Percentiles rank a stretch among this genome's conserved stretches.
These are phyloP conservation scores for Rhodamnia rubescens DNA, from an alignment of 345 rosid species.

Conservation along the genomic window DNA sequence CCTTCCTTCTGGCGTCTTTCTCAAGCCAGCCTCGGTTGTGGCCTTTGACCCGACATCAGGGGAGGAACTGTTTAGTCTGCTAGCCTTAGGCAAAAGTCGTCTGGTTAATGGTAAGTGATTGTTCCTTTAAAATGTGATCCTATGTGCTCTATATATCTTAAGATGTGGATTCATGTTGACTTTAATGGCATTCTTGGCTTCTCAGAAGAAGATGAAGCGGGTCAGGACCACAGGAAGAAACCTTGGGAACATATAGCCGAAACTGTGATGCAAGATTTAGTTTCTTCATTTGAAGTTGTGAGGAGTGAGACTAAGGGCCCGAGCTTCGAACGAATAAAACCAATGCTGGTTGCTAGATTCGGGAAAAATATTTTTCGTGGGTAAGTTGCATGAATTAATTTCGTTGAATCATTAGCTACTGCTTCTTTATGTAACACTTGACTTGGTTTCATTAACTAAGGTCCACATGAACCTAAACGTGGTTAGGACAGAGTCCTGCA, in stretches of 20 bases:
- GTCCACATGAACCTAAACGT: not conserved
- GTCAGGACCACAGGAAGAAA: slow-evolving; percentile 1
- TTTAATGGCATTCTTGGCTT: not conserved
- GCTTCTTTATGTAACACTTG: not conserved
- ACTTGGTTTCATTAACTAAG: not conserved
- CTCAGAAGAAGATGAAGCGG: slow-evolving; percentile 1
- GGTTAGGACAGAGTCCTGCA: not conserved
- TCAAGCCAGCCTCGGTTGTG: slow-evolving; percentile 2
- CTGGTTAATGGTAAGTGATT: slow-evolving; percentile 13
- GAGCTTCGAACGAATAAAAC: slow-evolving; percentile 13
- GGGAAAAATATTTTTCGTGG: slow-evolving; percentile 35
- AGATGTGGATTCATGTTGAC: not conserved
- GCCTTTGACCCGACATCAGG: not conserved
- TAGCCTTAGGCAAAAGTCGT: slow-evolving; percentile 19
- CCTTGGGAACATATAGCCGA: slow-evolving; percentile 36
- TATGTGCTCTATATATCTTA: not conserved
- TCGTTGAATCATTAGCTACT: not conserved
- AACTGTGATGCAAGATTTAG: slow-evolving; percentile 31
- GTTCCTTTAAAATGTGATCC: not conserved
- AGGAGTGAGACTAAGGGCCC: slow-evolving; percentile 12
- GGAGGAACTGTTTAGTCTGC: not conserved
- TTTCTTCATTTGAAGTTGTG: slow-evolving; percentile 21
- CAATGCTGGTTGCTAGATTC: slow-evolving; percentile 42
- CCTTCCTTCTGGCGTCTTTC: slow-evolving; percentile 4
- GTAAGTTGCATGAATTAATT: slow-evolving; percentile 13